Evolutionary conservation across 2,329 filamentous ascomycete species (phyloP).

Genomic region (Epichloe brachyelytri): DNA sequence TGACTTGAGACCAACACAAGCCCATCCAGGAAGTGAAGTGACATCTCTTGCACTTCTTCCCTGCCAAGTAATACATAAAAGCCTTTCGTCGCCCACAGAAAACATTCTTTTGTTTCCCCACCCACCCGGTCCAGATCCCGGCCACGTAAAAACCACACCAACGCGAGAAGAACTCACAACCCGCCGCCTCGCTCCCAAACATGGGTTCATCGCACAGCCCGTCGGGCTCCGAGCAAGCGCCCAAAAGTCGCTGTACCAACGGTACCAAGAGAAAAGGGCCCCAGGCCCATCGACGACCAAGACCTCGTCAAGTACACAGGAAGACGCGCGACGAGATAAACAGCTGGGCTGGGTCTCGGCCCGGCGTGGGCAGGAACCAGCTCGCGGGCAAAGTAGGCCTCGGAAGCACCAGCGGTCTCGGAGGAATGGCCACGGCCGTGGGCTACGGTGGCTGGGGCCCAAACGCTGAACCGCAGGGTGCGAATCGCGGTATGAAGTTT

Average conservation of each 20-base stretch:
- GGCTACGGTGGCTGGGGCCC: slow-evolving; percentile 24
- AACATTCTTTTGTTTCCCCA: no score
- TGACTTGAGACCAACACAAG: no score
- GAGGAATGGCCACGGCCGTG: slow-evolving; percentile 15
- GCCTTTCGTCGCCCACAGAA: no score
- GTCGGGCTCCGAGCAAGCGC: not conserved
- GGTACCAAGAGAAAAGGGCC: slow-evolving; percentile 20
- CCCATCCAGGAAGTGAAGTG: no score
- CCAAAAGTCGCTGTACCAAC: slow-evolving; percentile 20
- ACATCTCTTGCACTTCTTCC: no score
- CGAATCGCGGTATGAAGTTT: slow-evolving; percentile 22
- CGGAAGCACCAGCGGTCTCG: slow-evolving; percentile 20
- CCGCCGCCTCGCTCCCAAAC: no score
- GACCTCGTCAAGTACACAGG: slow-evolving; percentile 28
- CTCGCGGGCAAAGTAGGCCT: slow-evolving; percentile 20
- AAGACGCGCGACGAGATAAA: slow-evolving; percentile 22
- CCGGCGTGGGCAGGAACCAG: slow-evolving; percentile 28
- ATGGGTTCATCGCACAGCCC: slow-evolving; percentile 6
- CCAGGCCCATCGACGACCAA: slow-evolving; percentile 22
- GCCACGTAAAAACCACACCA: not conserved
- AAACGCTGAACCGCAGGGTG: slow-evolving; percentile 13
- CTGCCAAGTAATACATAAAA: no score
- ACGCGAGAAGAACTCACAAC: not conserved
- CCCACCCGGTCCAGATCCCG: no score
- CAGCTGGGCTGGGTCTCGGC: slow-evolving; percentile 23